Evolutionary conservation across 2,329 filamentous ascomycete genomes (phyloP), one percentile per base, ranked within the genome.

Genomic region (Pseudogymnoascus sp.): DNA sequence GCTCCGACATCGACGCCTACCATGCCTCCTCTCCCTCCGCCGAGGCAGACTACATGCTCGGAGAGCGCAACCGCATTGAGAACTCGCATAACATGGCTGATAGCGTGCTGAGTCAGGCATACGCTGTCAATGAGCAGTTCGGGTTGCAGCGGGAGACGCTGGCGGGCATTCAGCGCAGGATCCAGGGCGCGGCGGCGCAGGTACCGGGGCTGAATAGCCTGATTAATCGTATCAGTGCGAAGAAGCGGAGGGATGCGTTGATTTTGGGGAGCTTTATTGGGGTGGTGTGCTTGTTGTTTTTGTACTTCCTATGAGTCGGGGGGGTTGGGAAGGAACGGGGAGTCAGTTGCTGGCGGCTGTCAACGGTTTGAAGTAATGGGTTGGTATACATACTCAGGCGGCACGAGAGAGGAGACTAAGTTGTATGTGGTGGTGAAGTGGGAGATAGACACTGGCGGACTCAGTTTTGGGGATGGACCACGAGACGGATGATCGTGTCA

Each of bases 1-100:
- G 90, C 64, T 88, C 88, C 68, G 94, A 99, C 72, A 97, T 97
- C 73, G 82, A 90, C 72, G 85, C 90, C 59, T 96, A 96, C 76
- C 89, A 88, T 59, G 83, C 86, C 57, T 84, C 83, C 60, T 94
- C 95, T 71, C 89, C 90, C 7, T 84, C 85, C 2, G 88, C 86
- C 59, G 94, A 97, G 75, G 90, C 90, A 52, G 92, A 99, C 63
- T 99, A 97, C 77, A 96, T 99, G 92, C 81, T 99, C 26, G 88
- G 89, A 67, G 94, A 99, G 79, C 82, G 94, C 58, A 77, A 79
- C 63, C 83, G 89, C 64, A 84, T 99, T 70, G 94, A 99, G 71
- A 87, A 90, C 71, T 95, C 89, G 69, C 88, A 97, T 74, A 88
- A 84, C 66, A 85, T 95, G 78, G 87, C 90, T 55, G 94, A 99